Evolutionary conservation across 2,329 filamentous ascomycete genomes (phyloP).

Genomic region (Alternaria arborescens): DNA sequence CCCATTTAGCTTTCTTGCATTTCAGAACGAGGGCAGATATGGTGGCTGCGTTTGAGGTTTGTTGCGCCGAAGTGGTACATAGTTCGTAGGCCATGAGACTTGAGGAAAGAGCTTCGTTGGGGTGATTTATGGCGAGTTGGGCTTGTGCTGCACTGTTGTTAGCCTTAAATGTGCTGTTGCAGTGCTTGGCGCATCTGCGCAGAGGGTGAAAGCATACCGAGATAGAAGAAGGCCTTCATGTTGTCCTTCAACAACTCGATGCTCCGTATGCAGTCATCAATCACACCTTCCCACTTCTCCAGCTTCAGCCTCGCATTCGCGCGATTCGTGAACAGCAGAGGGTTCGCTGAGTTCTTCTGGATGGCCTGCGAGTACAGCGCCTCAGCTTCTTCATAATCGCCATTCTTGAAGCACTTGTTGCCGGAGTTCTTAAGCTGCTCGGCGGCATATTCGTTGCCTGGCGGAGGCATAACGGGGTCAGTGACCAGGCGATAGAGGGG

Average conservation of each 20-base stretch:
- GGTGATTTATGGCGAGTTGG: conserved; percentile 75
- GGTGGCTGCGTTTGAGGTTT: conserved; percentile 72
- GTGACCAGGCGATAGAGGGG: conserved; percentile 7
- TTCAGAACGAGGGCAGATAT: conserved; percentile 78
- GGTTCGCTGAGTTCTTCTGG: conserved; percentile 78
- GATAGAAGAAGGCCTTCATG: conserved; percentile 85
- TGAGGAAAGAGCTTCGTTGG: conserved; percentile 74
- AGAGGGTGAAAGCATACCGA: conserved; percentile 54
- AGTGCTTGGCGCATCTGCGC: background rate
- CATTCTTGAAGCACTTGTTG: conserved; percentile 70
- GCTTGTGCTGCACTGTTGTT: conserved; percentile 68
- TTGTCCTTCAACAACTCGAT: conserved; percentile 71
- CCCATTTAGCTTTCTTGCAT: conserved; percentile 89
- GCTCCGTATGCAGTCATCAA: conserved; percentile 78
- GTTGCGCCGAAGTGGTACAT: conserved; percentile 64
- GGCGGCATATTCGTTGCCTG: conserved; percentile 51
- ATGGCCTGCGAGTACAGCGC: conserved; percentile 80
- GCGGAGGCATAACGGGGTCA: conserved; percentile 29
- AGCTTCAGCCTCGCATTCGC: conserved; percentile 83
- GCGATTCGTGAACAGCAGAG: conserved; percentile 86
- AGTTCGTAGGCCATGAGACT: conserved; percentile 77
- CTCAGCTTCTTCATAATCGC: conserved; percentile 73
- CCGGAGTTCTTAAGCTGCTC: conserved; percentile 62
- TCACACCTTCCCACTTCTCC: conserved; percentile 74
- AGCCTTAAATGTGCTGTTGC: conserved; percentile 16